Base-by-base conservation (phyloP, 2,329 filamentous ascomycete species). In the Claviceps spartinae region DNA sequence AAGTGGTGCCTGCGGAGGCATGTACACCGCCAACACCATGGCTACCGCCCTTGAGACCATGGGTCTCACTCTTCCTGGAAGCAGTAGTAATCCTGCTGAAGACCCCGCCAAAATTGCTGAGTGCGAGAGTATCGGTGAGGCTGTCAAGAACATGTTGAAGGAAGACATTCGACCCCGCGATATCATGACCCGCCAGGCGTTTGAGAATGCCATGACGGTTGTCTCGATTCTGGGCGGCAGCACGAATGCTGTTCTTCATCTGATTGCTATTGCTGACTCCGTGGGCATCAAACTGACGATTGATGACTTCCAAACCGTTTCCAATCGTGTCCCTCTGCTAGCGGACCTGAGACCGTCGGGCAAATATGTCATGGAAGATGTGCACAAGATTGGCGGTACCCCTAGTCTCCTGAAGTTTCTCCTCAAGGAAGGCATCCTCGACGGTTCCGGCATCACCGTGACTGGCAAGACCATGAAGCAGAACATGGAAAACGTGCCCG, bases 1-100 rank as follows among this genome's bases (percentile, higher is more conserved):
- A 37, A 65, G 67, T 42, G 86, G 86, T 41, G 86, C 85, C 37
- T 90, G 86, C 57, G 85, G 85, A 57, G 86, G 86, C 59, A 90
- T 95, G 89, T 95, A 89, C 71, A 95, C 89, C 1, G 89, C 89
- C 57, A 95, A 95, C 69, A 95, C 88, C 24, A 91, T 95, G 87
- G 86, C 88, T 4, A 91, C 86, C 0, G 87, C 86, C 14, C 88
- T 95, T 57, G 88, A 95, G 71, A 87, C 86, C 43, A 88, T 95
- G 77, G 89, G 89, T 30, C 83, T 91, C 77, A 86, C 85, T 3
- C 75, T 93, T n/a, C 85, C 87, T 4, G 86, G 86, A 7, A 89
- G 85, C 61, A 88, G 85, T 54, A 88, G 85, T 61, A 86, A 81
- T 66, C 86, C 86, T 18, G 87, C 87, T 48, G 85, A 87, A 64